Evolutionary conservation across 192 early-diverging fungal genomes (phyloP).

Genomic region (Oehlia diaphana): DNA sequence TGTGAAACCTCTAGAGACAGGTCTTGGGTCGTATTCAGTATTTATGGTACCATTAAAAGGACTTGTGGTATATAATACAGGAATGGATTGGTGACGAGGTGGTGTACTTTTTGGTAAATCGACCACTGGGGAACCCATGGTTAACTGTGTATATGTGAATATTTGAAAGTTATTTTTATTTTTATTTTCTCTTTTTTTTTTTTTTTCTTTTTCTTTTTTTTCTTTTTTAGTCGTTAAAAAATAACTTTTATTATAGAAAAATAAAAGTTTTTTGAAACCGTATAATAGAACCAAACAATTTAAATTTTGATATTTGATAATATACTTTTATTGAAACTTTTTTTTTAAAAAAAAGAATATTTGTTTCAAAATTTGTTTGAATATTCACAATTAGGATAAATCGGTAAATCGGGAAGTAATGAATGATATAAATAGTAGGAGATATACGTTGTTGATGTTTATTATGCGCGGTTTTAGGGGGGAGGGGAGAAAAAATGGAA

Average conservation of each 20-base stretch:
- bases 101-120: background rate
- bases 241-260: too few relatives aligned
- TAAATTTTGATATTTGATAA: too few relatives aligned
- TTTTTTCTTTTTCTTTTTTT: background rate
- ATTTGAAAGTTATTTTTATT: background rate
- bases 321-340: background rate
- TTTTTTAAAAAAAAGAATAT: background rate
- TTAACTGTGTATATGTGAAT: background rate
- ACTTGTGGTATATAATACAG: background rate
- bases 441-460: background rate
- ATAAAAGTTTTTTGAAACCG: too few relatives aligned
- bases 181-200: background rate
- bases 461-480: too few relatives aligned
- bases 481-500: too few relatives aligned
- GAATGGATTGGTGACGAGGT: background rate
- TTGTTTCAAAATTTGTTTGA: background rate
- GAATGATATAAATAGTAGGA: background rate
- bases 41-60: background rate
- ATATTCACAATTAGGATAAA: background rate
- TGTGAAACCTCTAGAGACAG: constrained; percentile 8
- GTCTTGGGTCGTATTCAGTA: background rate
- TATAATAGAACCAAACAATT: too few relatives aligned
- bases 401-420: background rate
- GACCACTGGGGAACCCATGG: background rate
- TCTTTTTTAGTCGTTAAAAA: too few relatives aligned